These are phyloP conservation scores for Peronospora belbahrii DNA, from an alignment of 352 stramenopile species.

Conservation along the genomic window DNA sequence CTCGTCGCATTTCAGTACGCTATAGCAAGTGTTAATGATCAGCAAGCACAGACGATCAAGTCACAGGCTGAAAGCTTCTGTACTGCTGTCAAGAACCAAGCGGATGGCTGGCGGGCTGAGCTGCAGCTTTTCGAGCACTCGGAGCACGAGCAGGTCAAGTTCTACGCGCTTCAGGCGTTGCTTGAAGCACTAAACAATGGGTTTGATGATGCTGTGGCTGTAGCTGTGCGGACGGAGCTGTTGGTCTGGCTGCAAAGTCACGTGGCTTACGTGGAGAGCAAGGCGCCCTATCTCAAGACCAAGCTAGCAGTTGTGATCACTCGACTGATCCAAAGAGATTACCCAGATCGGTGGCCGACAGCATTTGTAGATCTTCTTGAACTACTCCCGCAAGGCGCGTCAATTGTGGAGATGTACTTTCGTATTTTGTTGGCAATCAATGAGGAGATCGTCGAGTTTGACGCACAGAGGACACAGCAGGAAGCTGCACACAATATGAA, in stretches of 20 bases:
- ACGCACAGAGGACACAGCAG: conserved; percentile 47
- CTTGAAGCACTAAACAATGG: conserved; percentile 48
- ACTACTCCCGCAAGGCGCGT: conserved; percentile 57
- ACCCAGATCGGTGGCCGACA: conserved; percentile 74
- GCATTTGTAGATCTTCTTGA: conserved; percentile 82
- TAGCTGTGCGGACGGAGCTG: conserved; percentile 47
- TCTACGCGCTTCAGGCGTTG: conserved; percentile 72
- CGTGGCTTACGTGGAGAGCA: conserved; percentile 47
- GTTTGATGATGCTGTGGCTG: conserved; percentile 34
- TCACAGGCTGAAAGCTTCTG: conserved; percentile 66
- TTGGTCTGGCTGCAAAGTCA: conserved; percentile 58
- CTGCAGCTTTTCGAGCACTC: conserved; percentile 66
- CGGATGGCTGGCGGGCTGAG: conserved; percentile 46
- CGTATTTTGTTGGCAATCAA: conserved; percentile 85
- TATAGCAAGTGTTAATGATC: conserved; percentile 35
- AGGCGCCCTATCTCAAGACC: conserved; percentile 76
- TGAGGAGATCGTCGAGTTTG: conserved; percentile 88
- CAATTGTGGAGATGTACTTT: conserved; percentile 88
- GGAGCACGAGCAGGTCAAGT: conserved; percentile 70
- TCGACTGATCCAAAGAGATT: conserved; percentile 85
- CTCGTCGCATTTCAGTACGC: conserved; percentile 79
- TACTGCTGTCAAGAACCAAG: conserved; percentile 39
- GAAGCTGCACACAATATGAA: conserved; percentile 71
- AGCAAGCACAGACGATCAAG: conserved; percentile 55
- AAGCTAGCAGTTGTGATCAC: conserved; percentile 79